phyloP scores from a whole-genome alignment of 139 green algal genomes.

The Micromonas pusilla region DNA sequence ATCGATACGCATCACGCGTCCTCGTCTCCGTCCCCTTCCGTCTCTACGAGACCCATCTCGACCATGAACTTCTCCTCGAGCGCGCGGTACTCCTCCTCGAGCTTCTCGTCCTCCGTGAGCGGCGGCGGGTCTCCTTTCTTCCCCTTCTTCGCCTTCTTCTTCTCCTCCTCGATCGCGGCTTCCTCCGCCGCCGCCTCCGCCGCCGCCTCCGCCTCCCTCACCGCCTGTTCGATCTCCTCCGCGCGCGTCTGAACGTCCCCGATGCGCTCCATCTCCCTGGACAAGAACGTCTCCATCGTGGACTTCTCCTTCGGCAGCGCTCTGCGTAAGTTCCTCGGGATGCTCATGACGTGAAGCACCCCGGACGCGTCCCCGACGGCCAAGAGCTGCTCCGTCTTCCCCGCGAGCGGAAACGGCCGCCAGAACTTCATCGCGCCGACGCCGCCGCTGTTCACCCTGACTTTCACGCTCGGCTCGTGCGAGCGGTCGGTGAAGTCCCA shows the following conservation, averaged over 20 bases:
- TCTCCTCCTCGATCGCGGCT: background rate
- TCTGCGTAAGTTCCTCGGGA: slow-evolving; percentile 68
- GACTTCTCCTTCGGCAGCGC: slow-evolving; percentile 59
- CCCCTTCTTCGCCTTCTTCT: background rate
- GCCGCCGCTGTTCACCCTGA: slow-evolving; percentile 41
- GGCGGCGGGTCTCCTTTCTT: background rate
- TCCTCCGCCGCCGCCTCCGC: background rate
- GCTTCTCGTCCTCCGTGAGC: background rate
- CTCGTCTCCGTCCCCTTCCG: background rate
- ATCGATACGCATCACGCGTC: background rate
- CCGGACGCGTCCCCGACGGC: slow-evolving; percentile 50
- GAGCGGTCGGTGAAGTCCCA: slow-evolving; percentile 58
- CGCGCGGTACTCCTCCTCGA: background rate
- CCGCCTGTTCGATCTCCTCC: background rate
- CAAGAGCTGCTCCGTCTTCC: slow-evolving; percentile 50
- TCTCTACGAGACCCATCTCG: background rate
- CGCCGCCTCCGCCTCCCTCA: slow-evolving; percentile 15
- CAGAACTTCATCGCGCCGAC: slow-evolving; percentile 58
- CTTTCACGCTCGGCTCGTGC: slow-evolving; percentile 57
- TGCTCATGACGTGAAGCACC: slow-evolving; percentile 68
- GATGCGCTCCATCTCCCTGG: slow-evolving; percentile 39
- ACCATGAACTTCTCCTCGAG: background rate
- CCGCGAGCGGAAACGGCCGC: slow-evolving; percentile 8
- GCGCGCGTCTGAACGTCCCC: background rate
- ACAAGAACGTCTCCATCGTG: slow-evolving; percentile 53